Evolutionary conservation across 768 basidiomycete genomes (phyloP).

Genomic region (Suillus variegatus): DNA sequence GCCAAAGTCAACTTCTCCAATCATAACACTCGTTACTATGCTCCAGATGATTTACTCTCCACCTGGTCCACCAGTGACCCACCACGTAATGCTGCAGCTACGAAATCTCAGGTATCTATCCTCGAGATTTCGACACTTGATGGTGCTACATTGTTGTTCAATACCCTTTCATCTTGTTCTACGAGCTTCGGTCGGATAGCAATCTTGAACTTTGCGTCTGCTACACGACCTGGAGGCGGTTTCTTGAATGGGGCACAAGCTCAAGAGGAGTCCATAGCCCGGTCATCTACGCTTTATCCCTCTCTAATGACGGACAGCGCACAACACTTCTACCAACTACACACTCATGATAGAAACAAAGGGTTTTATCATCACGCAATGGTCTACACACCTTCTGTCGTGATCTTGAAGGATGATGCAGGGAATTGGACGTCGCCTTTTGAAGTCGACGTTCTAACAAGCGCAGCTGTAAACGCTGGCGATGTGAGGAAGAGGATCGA

Average conservation of each 20-base stretch:
- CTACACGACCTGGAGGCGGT: conserved; percentile 75
- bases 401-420: conserved; percentile 62
- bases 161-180: conserved; percentile 17
- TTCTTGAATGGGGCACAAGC: conserved; percentile 73
- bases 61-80: conserved; percentile 40
- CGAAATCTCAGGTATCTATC: conserved; percentile 41
- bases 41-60: conserved; percentile 48
- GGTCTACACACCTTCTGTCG: conserved; percentile 68
- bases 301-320: conserved; percentile 58
- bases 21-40: conserved; percentile 53
- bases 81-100: background rate
- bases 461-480: conserved; percentile 76
- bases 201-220: conserved; percentile 76
- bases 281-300: conserved; percentile 69
- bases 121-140: conserved; percentile 66
- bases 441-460: conserved; percentile 65
- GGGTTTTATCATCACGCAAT: conserved; percentile 80
- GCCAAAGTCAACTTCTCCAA: conserved; percentile 35
- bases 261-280: conserved; percentile 81
- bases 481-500: conserved; percentile 36
- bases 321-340: conserved; percentile 62
- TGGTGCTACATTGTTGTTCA: conserved; percentile 48
- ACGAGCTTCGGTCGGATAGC: conserved; percentile 43
- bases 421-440: conserved; percentile 59
- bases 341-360: conserved; percentile 46